These are phyloP conservation scores for Beauveria pseudobassiana DNA, from an alignment of 2,329 filamentous ascomycete genomes.

Conservation along the genomic window DNA sequence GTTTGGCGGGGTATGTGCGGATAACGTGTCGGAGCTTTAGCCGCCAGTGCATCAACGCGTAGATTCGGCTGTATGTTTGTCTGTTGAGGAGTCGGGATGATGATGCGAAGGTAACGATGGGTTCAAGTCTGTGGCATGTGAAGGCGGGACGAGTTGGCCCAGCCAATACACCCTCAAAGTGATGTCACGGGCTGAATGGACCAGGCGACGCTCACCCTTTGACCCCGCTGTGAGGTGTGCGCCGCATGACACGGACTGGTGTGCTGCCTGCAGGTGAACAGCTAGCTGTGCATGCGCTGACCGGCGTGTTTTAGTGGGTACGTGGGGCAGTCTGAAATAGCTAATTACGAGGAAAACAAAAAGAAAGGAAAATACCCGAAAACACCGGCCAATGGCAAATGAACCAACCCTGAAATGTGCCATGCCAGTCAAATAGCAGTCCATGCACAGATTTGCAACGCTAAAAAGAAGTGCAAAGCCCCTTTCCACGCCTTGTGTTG, in stretches of 20 bases:
- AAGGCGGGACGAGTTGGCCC: neutral
- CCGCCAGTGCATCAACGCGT: neutral
- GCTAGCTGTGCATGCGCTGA: neutral
- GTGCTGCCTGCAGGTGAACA: neutral
- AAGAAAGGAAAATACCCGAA: neutral
- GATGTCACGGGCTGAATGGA: constrained; percentile 5
- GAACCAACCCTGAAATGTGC: no score
- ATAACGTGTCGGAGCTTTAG: neutral
- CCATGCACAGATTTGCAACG: no score
- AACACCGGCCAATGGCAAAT: neutral
- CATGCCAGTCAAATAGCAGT: no score
- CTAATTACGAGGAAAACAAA: neutral
- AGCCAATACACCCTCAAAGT: neutral
- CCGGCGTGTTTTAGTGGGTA: neutral
- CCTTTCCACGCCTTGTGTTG: neutral
- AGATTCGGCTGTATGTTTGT: neutral
- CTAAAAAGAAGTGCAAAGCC: no score
- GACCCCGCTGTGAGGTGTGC: no score
- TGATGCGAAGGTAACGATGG: neutral
- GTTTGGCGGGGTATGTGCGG: neutral
- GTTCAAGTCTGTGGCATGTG: neutral
- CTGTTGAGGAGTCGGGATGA: neutral
- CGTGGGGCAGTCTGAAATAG: neutral
- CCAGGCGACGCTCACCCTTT: constrained; percentile 1
- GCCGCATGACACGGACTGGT: neutral